phyloP scores from a whole-genome alignment of 305 asterid species.

The Fraxinus floribunda region DNA sequence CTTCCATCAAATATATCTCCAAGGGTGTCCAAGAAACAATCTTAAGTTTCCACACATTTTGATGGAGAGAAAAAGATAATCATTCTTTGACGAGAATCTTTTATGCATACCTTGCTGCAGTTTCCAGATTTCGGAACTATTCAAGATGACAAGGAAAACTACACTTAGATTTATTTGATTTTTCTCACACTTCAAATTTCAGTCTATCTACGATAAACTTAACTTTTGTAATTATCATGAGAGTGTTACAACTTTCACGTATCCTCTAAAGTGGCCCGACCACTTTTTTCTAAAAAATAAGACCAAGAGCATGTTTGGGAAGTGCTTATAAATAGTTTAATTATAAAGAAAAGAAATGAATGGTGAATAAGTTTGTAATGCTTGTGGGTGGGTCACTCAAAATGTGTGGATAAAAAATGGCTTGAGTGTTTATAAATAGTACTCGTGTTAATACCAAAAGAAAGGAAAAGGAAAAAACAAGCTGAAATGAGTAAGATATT shows the following conservation, averaged over 20 bases:
- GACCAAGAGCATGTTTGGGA: background rate
- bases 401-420: no score
- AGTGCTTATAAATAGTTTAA: no score
- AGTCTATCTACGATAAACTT: background rate
- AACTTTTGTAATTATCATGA: background rate
- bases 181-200: background rate
- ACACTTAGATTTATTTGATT: background rate
- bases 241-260: background rate
- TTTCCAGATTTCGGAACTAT: background rate
- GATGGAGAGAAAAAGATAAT: background rate
- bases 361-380: background rate
- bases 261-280: background rate
- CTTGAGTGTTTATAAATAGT: no score
- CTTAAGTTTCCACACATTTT: background rate
- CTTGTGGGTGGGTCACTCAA: background rate
- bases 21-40: slow-evolving; percentile 1
- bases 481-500: slow-evolving; percentile 4
- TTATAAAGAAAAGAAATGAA: background rate
- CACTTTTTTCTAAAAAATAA: background rate
- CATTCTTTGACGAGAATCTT: background rate
- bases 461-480: slow-evolving; percentile 4
- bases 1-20: background rate
- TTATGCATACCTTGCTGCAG: background rate
- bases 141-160: background rate
- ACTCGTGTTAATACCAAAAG: slow-evolving; percentile 10